Evolutionary conservation across 2,329 filamentous ascomycete species (phyloP).

Genomic region (Aspergillus tubingensis): DNA sequence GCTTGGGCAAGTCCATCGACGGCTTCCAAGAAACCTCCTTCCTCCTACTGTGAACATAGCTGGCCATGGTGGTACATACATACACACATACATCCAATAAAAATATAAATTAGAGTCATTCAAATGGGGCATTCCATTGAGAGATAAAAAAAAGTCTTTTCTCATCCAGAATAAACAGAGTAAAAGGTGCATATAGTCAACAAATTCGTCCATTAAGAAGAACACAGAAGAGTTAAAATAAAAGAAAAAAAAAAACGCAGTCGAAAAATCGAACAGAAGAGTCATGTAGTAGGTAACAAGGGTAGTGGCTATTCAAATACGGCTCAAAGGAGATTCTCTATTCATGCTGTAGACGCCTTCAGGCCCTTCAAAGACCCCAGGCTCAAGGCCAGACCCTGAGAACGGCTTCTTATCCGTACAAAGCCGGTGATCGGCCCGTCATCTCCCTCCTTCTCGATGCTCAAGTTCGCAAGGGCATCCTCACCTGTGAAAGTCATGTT

Average conservation of each 20-base stretch:
- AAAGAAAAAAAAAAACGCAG: slow-evolving; percentile 11
- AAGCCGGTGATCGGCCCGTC: slow-evolving; percentile 95
- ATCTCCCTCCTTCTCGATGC: slow-evolving; percentile 95
- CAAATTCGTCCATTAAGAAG: slow-evolving; percentile 32
- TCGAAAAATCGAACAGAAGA: slow-evolving; percentile 25
- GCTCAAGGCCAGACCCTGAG: slow-evolving; percentile 90
- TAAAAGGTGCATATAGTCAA: slow-evolving; percentile 29
- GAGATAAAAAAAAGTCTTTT: slow-evolving; percentile 20
- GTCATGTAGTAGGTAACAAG: slow-evolving; percentile 25
- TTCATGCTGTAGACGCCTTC: slow-evolving; percentile 63
- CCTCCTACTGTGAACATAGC: too few relatives aligned
- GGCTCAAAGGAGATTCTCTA: slow-evolving; percentile 30
- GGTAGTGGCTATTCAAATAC: slow-evolving; percentile 34
- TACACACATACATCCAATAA: background rate
- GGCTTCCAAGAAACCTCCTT: background rate
- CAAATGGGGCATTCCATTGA: slow-evolving; percentile 20
- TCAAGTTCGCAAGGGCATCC: slow-evolving; percentile 95
- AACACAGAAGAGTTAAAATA: slow-evolving; percentile 15
- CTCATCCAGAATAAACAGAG: slow-evolving; percentile 30
- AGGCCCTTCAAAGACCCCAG: slow-evolving; percentile 92
- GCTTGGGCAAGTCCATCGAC: background rate
- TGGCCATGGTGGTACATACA: background rate
- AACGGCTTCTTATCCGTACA: slow-evolving; percentile 94
- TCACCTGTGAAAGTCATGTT: slow-evolving; percentile 66
- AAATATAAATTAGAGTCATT: background rate